Conservation (phyloP, 495 filamentous ascomycete species). For the Glutinoglossum americanum region DNA sequence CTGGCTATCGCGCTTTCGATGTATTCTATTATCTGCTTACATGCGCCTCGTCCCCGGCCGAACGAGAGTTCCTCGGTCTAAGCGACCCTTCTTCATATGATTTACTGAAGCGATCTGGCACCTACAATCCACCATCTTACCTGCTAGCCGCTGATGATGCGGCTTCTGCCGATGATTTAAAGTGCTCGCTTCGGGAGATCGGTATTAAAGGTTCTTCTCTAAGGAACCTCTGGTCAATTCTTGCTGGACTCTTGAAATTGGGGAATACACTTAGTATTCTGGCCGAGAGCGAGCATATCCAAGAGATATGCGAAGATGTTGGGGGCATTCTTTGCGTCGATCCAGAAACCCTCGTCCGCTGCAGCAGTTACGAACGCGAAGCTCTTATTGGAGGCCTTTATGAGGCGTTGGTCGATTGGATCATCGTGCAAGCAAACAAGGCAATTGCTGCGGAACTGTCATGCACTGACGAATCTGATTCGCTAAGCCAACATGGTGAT, state of each 20-base stretch:
- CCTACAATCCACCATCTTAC: constrained; percentile 68
- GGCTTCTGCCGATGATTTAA: constrained; percentile 81
- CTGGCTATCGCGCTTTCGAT: constrained; percentile 82
- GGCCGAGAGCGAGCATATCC: constrained; percentile 66
- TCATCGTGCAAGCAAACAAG: constrained; percentile 73
- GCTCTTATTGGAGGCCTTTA: constrained; percentile 70
- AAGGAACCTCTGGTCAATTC: constrained; percentile 55
- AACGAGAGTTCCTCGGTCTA: constrained; percentile 72
- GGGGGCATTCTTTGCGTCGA: constrained; percentile 68
- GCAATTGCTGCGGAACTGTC: constrained; percentile 58
- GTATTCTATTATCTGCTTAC: constrained; percentile 94
- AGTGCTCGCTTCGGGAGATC: constrained; percentile 62
- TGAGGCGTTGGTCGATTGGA: constrained; percentile 88
- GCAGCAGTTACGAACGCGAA: constrained; percentile 61
- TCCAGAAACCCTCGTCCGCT: constrained; percentile 56
- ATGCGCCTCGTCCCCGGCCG: constrained; percentile 67
- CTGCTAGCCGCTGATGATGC: constrained; percentile 85
- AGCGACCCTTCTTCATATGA: constrained; percentile 57
- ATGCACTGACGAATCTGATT: constrained; percentile 32
- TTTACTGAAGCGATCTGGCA: constrained; percentile 59
- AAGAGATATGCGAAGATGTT: constrained; percentile 78
- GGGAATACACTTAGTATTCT: constrained; percentile 72
- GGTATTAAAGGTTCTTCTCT: constrained; percentile 76
- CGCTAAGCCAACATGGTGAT: constrained; percentile 61
- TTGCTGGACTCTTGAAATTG: constrained; percentile 80